A percentile compares a stretch with the other conserved stretches of the same genome.
phyloP scores from a whole-genome alignment of 345 rosid species.

The Salix koriyanagi region DNA sequence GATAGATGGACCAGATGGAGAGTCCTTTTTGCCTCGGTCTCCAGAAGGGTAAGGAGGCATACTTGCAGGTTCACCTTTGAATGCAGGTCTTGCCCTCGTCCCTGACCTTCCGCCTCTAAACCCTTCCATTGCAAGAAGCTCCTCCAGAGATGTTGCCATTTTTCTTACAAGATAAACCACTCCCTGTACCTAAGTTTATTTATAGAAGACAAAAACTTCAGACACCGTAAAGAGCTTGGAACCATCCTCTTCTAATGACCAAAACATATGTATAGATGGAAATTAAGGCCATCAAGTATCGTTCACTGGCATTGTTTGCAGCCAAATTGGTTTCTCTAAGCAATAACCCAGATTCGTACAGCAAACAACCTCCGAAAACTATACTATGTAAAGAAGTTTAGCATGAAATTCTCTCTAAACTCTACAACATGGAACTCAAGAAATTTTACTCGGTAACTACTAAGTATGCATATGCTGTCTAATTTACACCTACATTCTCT shows the following conservation, averaged over 20 bases:
- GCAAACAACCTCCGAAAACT: neutral
- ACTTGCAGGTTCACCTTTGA: conserved; percentile 24
- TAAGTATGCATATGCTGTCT: too few species aligned
- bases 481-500: too few species aligned
- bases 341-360: neutral
- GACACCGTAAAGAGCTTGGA: neutral
- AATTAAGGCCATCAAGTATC: neutral
- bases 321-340: too few species aligned
- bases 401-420: neutral
- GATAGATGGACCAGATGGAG: conserved; percentile 28
- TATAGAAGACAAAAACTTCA: neutral
- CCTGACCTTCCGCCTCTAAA: conserved; percentile 43
- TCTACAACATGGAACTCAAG: neutral
- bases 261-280: neutral
- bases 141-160: conserved; percentile 60
- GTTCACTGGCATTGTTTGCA: neutral
- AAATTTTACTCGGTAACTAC: too few species aligned
- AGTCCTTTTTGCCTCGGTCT: conserved; percentile 17
- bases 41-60: conserved; percentile 14
- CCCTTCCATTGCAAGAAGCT: conserved; percentile 63
- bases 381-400: neutral
- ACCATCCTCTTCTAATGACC: neutral
- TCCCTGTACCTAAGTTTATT: neutral
- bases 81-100: conserved; percentile 33
- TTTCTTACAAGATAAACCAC: neutral